Conservation (phyloP, 176 grass and related monocot genomes). For the Eleusine coracana region DNA sequence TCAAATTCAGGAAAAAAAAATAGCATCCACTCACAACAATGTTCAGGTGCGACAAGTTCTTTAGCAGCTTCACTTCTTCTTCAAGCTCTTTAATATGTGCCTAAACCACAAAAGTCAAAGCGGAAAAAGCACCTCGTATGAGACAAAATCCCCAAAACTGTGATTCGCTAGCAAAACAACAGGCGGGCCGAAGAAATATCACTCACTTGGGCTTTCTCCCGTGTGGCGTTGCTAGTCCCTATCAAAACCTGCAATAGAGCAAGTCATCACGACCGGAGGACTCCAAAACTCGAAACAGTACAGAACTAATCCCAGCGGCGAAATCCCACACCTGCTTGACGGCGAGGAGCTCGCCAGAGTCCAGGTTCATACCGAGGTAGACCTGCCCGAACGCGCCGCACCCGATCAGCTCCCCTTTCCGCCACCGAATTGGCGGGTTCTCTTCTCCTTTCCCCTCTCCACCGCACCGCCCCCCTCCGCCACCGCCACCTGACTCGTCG, state of each 20-base stretch:
- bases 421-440: constrained; percentile 75
- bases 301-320: not conserved
- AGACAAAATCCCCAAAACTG: constrained; percentile 12
- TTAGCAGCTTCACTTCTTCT: constrained; percentile 98
- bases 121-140: constrained; percentile 3
- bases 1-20: not conserved
- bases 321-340: constrained; percentile 71
- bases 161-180: not conserved
- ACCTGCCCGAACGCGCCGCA: constrained; percentile 89
- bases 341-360: constrained; percentile 94
- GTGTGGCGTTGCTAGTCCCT: constrained; percentile 73
- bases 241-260: constrained; percentile 74
- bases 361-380: constrained; percentile 98
- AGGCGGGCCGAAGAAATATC: constrained; percentile 8
- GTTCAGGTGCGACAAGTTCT: constrained; percentile 90
- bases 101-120: constrained; percentile 43
- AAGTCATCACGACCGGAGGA: constrained; percentile 1
- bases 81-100: constrained; percentile 94
- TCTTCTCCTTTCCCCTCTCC: constrained; percentile 42
- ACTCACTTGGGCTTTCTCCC: constrained; percentile 94
- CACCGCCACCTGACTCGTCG: not conserved
- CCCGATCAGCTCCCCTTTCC: constrained; percentile 91
- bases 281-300: constrained; percentile 1
- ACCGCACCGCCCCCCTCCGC: not conserved
- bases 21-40: constrained; percentile 80